phyloP scores from a whole-genome alignment of 2,329 filamentous ascomycete genomes.

The Fusarium anguioides region DNA sequence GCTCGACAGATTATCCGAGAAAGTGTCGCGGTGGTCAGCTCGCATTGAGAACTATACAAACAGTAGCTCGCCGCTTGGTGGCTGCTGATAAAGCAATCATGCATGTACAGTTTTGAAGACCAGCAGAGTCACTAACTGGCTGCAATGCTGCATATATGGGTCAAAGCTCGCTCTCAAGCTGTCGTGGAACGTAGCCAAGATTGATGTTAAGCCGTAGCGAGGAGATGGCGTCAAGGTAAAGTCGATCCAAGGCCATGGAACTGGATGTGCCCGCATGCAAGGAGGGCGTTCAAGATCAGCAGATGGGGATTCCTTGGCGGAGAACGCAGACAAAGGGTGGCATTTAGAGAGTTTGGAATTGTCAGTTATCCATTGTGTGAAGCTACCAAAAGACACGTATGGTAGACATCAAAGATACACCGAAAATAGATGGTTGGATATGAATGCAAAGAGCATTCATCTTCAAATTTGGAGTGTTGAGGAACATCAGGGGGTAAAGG shows the following conservation, averaged over 20 bases:
- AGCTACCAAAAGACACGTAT: neutral
- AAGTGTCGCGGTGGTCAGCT: neutral
- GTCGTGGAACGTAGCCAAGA: slow-evolving; percentile 32
- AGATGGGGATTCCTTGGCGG: neutral
- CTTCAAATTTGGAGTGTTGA: neutral
- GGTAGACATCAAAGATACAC: neutral
- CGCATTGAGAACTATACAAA: neutral
- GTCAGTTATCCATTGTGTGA: neutral
- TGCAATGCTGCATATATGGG: neutral
- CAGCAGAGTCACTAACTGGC: neutral
- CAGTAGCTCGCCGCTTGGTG: neutral
- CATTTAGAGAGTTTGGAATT: neutral
- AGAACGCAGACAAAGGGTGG: neutral
- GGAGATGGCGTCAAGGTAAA: slow-evolving; percentile 11
- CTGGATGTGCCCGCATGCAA: slow-evolving; percentile 12
- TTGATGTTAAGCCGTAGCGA: slow-evolving; percentile 7
- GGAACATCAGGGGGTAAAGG: neutral
- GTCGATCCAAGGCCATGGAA: slow-evolving; percentile 28
- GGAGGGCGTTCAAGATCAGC: neutral
- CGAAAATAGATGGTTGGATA: no score
- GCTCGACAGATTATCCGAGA: neutral
- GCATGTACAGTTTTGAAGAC: neutral
- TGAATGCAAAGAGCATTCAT: neutral
- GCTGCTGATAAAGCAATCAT: neutral
- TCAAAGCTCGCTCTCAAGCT: slow-evolving; percentile 1